Evolutionary conservation across 176 grass and related monocot species (phyloP), one percentile per base, ranked within the genome.

Genomic region (Bothriochloa decipiens): DNA sequence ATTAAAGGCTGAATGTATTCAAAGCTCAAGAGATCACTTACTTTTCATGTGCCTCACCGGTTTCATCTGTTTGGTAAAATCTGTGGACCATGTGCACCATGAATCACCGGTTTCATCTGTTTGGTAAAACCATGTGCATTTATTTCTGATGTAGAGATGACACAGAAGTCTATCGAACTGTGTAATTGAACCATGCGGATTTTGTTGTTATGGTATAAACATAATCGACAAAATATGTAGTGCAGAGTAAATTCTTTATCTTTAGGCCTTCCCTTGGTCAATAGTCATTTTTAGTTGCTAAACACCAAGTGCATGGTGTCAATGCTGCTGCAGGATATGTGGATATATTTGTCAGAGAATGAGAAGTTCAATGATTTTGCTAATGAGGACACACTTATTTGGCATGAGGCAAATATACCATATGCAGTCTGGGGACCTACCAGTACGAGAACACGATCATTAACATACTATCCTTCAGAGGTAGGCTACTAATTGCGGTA

Each of bases 361-460:
- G 93, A 96, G 63, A 94, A 96, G 76, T 99, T 99, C 74, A 99
- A 89, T 13, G 93, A 96, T 57, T 99, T 99, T 46, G 63, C 76
- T 77, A 90, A 96, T 46, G 97, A 99, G 15, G 88, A 96, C 13
- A 86, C 97, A 79, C 93, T 99, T 69, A 77, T 96, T 85, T 99
- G 97, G 97, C 97, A 99, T 77, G 97, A 99, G 74, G 33, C 91
- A n/a, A 99, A 92, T 79, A 86, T 99, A 89, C 97, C 97, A n/a
- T 99, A 96, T 92, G 97, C 91, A 66, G 86, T 96, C 45, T 99
- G 97, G 97, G 68, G 72, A 7, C 93, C 86, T 42, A 70, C 80
- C 57, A 92, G 97, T 87, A 92, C 84, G 26, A 92, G 97, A 80
- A 93, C 89, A 32, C 75, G 22, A 57, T 84, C 89, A 11, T 60